phyloP scores from a whole-genome alignment of 176 grass and related monocot species.

The Musa beccarii region DNA sequence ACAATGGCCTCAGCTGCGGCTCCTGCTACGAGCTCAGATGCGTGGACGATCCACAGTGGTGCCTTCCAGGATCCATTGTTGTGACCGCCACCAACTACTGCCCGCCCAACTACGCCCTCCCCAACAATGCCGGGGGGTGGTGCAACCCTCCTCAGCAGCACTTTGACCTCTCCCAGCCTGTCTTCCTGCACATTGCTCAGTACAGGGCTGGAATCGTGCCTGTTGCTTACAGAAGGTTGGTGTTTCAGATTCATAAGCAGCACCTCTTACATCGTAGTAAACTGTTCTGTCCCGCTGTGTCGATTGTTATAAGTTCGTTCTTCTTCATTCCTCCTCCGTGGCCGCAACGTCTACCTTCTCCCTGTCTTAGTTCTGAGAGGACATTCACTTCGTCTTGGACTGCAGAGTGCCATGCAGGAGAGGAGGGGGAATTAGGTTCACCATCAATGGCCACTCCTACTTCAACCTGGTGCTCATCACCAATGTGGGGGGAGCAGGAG shows the following conservation, averaged over 20 bases:
- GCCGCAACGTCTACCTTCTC: not conserved
- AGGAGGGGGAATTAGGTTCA: conserved; percentile 21
- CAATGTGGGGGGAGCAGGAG: conserved; percentile 21
- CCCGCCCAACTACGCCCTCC: conserved; percentile 31
- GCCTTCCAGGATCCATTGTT: conserved; percentile 23
- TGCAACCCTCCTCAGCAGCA: conserved; percentile 40
- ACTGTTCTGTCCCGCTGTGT: too few relatives aligned
- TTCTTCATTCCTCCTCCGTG: not conserved
- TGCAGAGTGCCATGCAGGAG: conserved; percentile 23
- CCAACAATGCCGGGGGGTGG: conserved; percentile 34
- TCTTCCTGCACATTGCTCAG: conserved; percentile 25
- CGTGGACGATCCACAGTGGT: conserved; percentile 26
- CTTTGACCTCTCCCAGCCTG: conserved; percentile 37
- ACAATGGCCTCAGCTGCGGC: conserved; percentile 28
- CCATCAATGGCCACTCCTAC: conserved; percentile 27
- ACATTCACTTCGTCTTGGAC: not conserved
- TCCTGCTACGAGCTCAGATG: conserved; percentile 31
- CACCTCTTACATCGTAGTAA: not conserved
- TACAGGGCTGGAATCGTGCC: conserved; percentile 36
- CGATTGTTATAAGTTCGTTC: not conserved
- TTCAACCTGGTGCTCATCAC: conserved; percentile 25
- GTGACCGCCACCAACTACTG: conserved; percentile 44
- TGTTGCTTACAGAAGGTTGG: conserved; percentile 28
- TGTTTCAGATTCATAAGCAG: not conserved
- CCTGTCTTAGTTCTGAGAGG: not conserved